A percentile compares a stretch with the other conserved stretches of the same genome.
These are phyloP conservation scores for Bruguiera parviflora DNA, from an alignment of 345 rosid species.

Conservation along the genomic window DNA sequence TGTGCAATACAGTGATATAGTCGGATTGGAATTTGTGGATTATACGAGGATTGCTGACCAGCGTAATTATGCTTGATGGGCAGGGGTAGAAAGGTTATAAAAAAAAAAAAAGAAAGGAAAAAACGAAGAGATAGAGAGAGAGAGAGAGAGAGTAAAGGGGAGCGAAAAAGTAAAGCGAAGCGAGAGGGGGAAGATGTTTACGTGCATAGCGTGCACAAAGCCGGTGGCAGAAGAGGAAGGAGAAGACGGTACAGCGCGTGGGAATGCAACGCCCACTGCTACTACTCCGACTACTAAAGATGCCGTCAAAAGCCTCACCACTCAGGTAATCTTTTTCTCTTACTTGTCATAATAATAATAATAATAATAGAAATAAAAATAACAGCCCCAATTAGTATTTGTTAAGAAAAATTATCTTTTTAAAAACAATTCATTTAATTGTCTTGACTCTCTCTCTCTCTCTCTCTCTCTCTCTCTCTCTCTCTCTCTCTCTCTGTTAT, in stretches of 20 bases:
- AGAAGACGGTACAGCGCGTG: slow-evolving; percentile 76
- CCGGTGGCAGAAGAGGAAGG: slow-evolving; percentile 70
- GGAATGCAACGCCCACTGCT: slow-evolving; percentile 55
- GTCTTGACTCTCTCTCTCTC: no score
- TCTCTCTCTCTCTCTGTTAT: no score
- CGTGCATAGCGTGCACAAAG: slow-evolving; percentile 96
- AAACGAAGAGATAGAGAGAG: background rate
- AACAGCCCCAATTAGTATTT: no score
- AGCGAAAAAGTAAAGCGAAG: background rate
- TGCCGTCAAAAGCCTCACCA: slow-evolving; percentile 98
- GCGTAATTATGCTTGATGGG: slow-evolving; percentile 3
- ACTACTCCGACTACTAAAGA: slow-evolving; percentile 52
- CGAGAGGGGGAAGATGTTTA: slow-evolving; percentile 50
- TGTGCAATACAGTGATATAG: no score
- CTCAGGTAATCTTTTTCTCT: slow-evolving; percentile 52
- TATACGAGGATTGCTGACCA: no score
- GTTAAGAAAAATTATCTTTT: no score
- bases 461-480: no score
- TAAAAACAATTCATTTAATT: no score
- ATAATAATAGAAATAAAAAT: no score
- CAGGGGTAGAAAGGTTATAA: slow-evolving; percentile 11
- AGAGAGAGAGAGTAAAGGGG: background rate
- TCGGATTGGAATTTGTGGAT: no score
- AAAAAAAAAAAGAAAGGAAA: background rate
- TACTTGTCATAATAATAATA: background rate